Evolutionary conservation across 257 asterid genomes (phyloP).

Genomic region (Fraxinus cuspidata): DNA sequence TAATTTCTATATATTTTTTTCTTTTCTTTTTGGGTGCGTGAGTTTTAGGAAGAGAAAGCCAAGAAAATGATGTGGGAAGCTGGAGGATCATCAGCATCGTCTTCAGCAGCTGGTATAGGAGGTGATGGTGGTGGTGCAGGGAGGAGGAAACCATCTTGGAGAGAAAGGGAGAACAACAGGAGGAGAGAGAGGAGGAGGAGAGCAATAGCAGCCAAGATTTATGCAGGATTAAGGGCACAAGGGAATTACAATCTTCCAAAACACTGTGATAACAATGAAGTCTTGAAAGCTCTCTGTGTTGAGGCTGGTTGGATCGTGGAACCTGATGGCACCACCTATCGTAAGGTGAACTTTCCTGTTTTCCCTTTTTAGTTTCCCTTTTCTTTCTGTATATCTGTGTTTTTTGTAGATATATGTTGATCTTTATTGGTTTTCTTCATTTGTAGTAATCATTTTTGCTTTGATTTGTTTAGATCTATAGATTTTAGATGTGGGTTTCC

Average conservation of each 20-base stretch:
- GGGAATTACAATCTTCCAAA: neutral
- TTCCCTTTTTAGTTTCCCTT: neutral
- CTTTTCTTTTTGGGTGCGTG: neutral
- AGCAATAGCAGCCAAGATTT: neutral
- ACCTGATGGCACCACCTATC: constrained; percentile 93
- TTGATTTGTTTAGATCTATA: constrained; percentile 50
- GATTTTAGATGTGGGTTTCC: constrained; percentile 30
- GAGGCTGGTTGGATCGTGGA: constrained; percentile 98
- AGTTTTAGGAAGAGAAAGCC: constrained; percentile 8
- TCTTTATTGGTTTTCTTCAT: neutral
- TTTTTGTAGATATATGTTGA: neutral
- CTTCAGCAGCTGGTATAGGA: constrained; percentile 53
- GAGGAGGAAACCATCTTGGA: constrained; percentile 93
- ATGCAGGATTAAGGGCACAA: neutral
- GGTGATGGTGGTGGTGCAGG: constrained; percentile 43
- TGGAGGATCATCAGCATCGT: constrained; percentile 65
- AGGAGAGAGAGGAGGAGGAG: constrained; percentile 77
- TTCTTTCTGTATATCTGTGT: neutral
- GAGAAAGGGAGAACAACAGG: constrained; percentile 95
- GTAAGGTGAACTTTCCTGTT: constrained; percentile 53
- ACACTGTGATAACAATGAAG: constrained; percentile 63
- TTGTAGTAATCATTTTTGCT: neutral
- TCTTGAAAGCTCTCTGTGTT: constrained; percentile 85
- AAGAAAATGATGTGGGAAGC: constrained; percentile 88
- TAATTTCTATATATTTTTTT: neutral